phyloP scores from a whole-genome alignment of 768 basidiomycete species.

The Leccinum variicolor region DNA sequence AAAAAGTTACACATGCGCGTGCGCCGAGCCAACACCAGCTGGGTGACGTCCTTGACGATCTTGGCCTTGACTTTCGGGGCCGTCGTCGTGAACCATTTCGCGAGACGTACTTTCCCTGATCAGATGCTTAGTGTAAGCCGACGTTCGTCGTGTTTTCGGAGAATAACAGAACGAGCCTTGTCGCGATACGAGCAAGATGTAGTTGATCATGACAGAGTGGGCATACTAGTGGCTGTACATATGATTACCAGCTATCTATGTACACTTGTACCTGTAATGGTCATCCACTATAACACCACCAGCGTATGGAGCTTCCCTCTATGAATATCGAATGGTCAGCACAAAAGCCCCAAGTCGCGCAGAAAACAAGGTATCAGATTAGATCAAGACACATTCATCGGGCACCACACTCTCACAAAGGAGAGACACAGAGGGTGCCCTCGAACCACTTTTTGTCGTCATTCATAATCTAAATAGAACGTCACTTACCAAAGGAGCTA shows the following conservation, averaged over 20 bases:
- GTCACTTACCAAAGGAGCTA: slow-evolving; percentile 20
- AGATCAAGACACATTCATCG: slow-evolving; percentile 82
- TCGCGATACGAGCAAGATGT: slow-evolving; percentile 89
- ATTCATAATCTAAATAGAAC: slow-evolving; percentile 35
- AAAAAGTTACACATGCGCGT: slow-evolving; percentile 95
- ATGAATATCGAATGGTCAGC: slow-evolving; percentile 9
- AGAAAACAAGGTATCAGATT: slow-evolving; percentile 62
- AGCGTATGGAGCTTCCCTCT: neutral
- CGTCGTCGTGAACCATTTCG: slow-evolving; percentile 94
- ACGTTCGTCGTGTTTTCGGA: neutral
- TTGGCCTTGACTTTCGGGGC: slow-evolving; percentile 78
- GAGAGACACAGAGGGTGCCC: slow-evolving; percentile 47
- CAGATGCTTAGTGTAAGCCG: slow-evolving; percentile 9
- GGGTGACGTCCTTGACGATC: slow-evolving; percentile 94
- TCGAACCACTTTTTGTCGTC: slow-evolving; percentile 76
- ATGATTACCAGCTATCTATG: neutral
- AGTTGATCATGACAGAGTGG: slow-evolving; percentile 68
- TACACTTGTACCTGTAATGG: neutral
- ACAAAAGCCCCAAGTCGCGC: neutral
- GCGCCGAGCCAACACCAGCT: slow-evolving; percentile 82
- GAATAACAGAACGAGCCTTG: slow-evolving; percentile 57
- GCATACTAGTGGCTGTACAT: slow-evolving; percentile 24
- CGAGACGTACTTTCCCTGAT: slow-evolving; percentile 86
- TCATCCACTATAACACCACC: neutral
- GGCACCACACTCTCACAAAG: slow-evolving; percentile 39